Conservation (phyloP, 2,329 filamentous ascomycete genomes). For the Pseudocercospora fuligena region DNA sequence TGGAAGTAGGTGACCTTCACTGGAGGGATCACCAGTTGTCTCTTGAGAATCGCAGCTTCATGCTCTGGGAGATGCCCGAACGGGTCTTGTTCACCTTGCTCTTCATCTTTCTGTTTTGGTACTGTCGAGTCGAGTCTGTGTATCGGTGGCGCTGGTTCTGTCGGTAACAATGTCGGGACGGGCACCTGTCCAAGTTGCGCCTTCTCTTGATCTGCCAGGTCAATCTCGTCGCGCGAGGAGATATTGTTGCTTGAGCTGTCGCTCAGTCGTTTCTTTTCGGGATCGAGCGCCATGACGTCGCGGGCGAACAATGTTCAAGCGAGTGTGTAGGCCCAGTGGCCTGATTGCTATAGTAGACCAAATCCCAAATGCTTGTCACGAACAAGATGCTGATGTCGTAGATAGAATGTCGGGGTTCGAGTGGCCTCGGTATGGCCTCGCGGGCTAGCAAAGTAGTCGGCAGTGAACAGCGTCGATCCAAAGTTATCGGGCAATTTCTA, state of each 20-base stretch:
- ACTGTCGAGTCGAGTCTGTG: constrained; percentile 34
- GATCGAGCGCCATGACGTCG: constrained; percentile 10
- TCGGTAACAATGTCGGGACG: constrained; percentile 34
- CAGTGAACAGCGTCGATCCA: not conserved
- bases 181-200: constrained; percentile 37
- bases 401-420: not conserved
- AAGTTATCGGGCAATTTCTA: constrained; percentile 3
- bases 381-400: not conserved
- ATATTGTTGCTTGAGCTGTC: constrained; percentile 31
- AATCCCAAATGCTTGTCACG: not conserved
- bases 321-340: constrained; percentile 19
- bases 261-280: constrained; percentile 16
- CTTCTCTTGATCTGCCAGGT: constrained; percentile 38
- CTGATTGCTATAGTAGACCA: not conserved
- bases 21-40: constrained; percentile 49
- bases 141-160: constrained; percentile 35
- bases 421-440: not conserved
- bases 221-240: constrained; percentile 29
- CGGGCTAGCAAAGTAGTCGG: not conserved
- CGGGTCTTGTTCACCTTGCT: constrained; percentile 38
- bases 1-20: constrained; percentile 48
- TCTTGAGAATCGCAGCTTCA: constrained; percentile 42
- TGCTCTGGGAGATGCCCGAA: constrained; percentile 46
- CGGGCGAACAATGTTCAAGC: constrained; percentile 3
- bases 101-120: constrained; percentile 30